A percentile compares a stretch with the other conserved stretches of the same genome.
These are phyloP conservation scores for Metschnikowia similis DNA, from an alignment of 805 yeast genomes.

Conservation along the genomic window DNA sequence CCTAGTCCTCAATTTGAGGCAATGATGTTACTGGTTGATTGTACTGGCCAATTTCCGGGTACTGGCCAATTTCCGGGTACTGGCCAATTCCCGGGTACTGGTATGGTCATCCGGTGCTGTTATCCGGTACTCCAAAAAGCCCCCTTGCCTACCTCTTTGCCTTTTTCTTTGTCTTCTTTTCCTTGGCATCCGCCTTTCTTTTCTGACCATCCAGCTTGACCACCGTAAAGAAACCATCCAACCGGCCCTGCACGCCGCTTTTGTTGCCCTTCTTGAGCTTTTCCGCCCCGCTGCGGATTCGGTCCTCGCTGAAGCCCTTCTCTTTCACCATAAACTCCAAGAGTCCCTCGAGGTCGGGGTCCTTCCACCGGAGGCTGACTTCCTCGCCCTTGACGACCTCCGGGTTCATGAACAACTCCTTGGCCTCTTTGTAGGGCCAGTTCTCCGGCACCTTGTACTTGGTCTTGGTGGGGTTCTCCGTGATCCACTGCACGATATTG, in stretches of 20 bases:
- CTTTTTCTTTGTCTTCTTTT: conserved; percentile 32
- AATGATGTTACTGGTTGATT: too few relatives aligned
- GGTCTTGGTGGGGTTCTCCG: conserved; percentile 47
- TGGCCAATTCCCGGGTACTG: too few relatives aligned
- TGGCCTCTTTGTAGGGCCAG: conserved; percentile 90
- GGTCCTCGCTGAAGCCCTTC: conserved; percentile 90
- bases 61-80: too few relatives aligned
- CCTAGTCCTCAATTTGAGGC: too few relatives aligned
- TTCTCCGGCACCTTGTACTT: conserved; percentile 87
- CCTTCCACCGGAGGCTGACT: conserved; percentile 75
- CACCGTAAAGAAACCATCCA: conserved; percentile 87
- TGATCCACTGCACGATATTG: conserved; percentile 63
- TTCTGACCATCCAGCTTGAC: conserved; percentile 36
- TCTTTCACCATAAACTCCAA: conserved; percentile 78
- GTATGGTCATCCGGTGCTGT: too few relatives aligned
- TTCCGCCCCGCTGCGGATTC: conserved; percentile 83
- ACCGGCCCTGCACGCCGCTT: conserved; percentile 82
- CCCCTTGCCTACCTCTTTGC: conserved; percentile 5
- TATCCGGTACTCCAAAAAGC: too few relatives aligned
- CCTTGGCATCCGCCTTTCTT: conserved; percentile 34
- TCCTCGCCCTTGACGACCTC: conserved; percentile 65
- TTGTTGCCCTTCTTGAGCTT: conserved; percentile 80
- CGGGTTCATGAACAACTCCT: conserved; percentile 77
- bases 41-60: too few relatives aligned
- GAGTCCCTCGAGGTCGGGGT: conserved; percentile 83